Conservation (phyloP, 2,329 filamentous ascomycete genomes). For the Alternaria gansuensis region DNA sequence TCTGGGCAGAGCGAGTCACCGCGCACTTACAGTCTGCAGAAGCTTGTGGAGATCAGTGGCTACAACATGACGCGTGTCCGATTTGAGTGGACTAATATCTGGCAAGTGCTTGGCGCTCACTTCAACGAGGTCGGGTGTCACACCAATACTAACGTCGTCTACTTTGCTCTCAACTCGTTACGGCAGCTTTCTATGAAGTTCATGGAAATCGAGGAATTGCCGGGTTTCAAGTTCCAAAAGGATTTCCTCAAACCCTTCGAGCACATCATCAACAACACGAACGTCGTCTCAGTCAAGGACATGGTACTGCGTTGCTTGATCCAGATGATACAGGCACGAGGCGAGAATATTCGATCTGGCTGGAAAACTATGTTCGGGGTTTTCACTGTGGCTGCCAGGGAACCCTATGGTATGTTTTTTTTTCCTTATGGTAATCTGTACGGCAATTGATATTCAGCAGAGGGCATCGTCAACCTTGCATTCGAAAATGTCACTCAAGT, state of each 20-base stretch:
- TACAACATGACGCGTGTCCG: conserved; percentile 99
- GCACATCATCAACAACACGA: conserved; percentile 94
- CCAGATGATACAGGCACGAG: conserved; percentile 98
- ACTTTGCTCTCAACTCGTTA: conserved; percentile 94
- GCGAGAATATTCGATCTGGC: conserved; percentile 95
- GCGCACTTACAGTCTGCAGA: conserved; percentile 95
- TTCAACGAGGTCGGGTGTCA: conserved; percentile 98
- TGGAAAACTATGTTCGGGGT: conserved; percentile 99
- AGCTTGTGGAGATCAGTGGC: conserved; percentile 97
- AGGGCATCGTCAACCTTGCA: conserved; percentile 94
- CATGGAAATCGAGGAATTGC: conserved; percentile 96
- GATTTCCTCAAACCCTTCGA: conserved; percentile 99
- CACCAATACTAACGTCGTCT: conserved; percentile 94
- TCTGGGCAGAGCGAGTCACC: conserved; percentile 96
- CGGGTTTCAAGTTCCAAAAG: conserved; percentile 99
- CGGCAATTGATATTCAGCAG: conserved; percentile 55
- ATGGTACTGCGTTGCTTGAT: conserved; percentile 96
- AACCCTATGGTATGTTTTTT: conserved; percentile 73
- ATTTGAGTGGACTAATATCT: conserved; percentile 98
- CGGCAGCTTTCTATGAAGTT: conserved; percentile 98
- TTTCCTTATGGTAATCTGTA: not conserved
- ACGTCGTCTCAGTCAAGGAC: conserved; percentile 91
- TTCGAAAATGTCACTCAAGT: conserved; percentile 97
- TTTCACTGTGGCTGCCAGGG: conserved; percentile 92
- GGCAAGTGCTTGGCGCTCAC: conserved; percentile 96